Evolutionary conservation across 208 protist genomes (phyloP).

Genomic region (Sergeia podlipaevii): DNA sequence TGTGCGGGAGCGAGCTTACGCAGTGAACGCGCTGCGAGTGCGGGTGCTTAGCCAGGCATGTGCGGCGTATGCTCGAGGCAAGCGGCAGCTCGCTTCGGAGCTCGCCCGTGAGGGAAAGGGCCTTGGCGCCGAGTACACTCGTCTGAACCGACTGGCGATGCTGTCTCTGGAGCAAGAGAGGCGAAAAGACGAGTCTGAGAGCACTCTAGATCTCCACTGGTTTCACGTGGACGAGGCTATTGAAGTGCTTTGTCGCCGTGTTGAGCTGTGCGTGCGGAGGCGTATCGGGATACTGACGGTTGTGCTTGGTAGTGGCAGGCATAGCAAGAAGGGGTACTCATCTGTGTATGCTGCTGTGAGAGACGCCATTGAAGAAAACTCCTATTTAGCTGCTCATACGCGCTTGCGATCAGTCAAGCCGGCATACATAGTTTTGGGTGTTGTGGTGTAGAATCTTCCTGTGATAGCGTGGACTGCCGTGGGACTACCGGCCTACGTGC

Average conservation of each 20-base stretch:
- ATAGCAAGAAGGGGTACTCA: conserved; percentile 48
- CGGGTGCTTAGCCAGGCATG: conserved; percentile 50
- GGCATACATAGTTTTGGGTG: conserved; percentile 8
- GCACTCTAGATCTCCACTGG: conserved; percentile 72
- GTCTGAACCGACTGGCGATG: conserved; percentile 82
- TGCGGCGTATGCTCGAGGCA: conserved; percentile 47
- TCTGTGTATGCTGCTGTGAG: conserved; percentile 30
- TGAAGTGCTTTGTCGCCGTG: conserved; percentile 66
- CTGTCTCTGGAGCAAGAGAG: conserved; percentile 72
- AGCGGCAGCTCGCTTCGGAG: conserved; percentile 45
- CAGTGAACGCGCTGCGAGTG: conserved; percentile 54
- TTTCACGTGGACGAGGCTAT: conserved; percentile 73
- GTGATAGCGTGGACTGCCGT: too few species aligned
- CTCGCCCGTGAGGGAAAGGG: conserved; percentile 45
- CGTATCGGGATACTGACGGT: conserved; percentile 42
- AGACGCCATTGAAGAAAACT: conserved; percentile 31
- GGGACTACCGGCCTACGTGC: too few species aligned
- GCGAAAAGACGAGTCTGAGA: conserved; percentile 20
- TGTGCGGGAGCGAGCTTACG: conserved; percentile 61
- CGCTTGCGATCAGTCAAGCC: conserved; percentile 39
- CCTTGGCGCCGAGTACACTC: conserved; percentile 62
- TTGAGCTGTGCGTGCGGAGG: conserved; percentile 44
- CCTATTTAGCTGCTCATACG: conserved; percentile 17
- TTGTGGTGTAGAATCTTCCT: too few species aligned
- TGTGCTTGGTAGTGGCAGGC: conserved; percentile 56